These are phyloP conservation scores for Aspergillus sp. DNA, from an alignment of 2,329 filamentous ascomycete species.

Conservation along the genomic window DNA sequence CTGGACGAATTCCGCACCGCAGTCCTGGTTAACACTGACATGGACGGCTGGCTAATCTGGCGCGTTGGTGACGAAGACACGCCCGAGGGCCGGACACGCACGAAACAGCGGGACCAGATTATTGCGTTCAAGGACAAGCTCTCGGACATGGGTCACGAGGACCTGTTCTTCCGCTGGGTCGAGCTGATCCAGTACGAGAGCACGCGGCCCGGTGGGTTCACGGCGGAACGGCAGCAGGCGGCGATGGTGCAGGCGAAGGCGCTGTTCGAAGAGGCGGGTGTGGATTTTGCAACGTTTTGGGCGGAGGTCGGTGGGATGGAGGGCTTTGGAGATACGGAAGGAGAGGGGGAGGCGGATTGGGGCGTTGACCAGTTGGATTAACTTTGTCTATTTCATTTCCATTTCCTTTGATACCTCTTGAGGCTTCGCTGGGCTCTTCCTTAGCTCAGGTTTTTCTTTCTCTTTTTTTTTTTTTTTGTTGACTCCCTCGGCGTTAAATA, in stretches of 20 bases:
- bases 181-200: slow-evolving; percentile 90
- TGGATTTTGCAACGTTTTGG: slow-evolving; percentile 85
- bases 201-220: slow-evolving; percentile 77
- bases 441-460: not conserved
- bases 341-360: slow-evolving; percentile 61
- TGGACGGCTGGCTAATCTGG: slow-evolving; percentile 72
- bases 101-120: slow-evolving; percentile 65
- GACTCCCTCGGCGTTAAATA: not conserved
- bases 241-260: slow-evolving; percentile 75
- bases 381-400: not conserved
- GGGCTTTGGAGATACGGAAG: slow-evolving; percentile 51
- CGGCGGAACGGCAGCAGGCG: slow-evolving; percentile 70
- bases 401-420: not conserved
- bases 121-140: slow-evolving; percentile 79
- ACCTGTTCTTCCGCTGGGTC: slow-evolving; percentile 89
- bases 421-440: not conserved
- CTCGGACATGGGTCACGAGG: slow-evolving; percentile 77
- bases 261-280: slow-evolving; percentile 72
- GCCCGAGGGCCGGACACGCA: slow-evolving; percentile 43
- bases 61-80: slow-evolving; percentile 62
- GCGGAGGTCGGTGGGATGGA: slow-evolving; percentile 68
- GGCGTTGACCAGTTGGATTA: slow-evolving; percentile 55
- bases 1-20: slow-evolving; percentile 72
- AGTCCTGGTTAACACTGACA: slow-evolving; percentile 70
- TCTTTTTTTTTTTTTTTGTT: not conserved